Evolutionary conservation across 768 basidiomycete genomes (phyloP), one percentile per base, ranked within the genome.

Genomic region (Agaricus subrufescens): DNA sequence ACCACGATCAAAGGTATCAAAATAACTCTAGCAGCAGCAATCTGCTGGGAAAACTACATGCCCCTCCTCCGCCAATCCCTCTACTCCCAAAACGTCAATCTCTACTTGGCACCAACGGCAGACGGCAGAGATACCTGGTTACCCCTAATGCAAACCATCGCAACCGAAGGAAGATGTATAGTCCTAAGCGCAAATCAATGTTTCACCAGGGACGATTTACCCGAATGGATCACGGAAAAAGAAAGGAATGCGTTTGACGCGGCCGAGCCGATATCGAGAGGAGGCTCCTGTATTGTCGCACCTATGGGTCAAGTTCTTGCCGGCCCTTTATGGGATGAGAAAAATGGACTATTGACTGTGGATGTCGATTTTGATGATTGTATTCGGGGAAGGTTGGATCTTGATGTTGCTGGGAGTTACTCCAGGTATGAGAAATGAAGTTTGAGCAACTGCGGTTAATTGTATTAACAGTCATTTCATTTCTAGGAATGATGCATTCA

Each of bases 21-120:
- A 8, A 68, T 79, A 9, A 84, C 82, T 62, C 59, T 86, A 1
- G 78, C 80, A 6, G 81, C 80, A 2, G 71, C 80, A 1, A 82
- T 84, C 42, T 84, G 84, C 62, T 84, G 84, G 83, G 86, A 87
- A 58, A 86, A 86, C 62, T 85, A 84, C 58, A 85, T 86, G 83
- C 85, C 85, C 19, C 63, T 85, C 84, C 83, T 86, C 57, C 75
- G 85, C 42, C 74, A 78, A 2, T 75, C 77, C 63, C 84, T 84
- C 65, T 86, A 86, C 64, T 75, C 79, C 5, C 69, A 77, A 43
- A 82, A 82, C 10, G 81, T 79, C 1, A 77, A 85, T 61, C 68
- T 87, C 12, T 84, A 85, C 64, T 85, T 83, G 62, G 85, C 82
- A 0, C 84, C 85, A 0, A 87, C 86, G 0, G 84, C 86, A 23